Evolutionary conservation across 1,139 yeast species (phyloP), one percentile per base, ranked within the genome.

Genomic region (Suhomyces bolitotheri): DNA sequence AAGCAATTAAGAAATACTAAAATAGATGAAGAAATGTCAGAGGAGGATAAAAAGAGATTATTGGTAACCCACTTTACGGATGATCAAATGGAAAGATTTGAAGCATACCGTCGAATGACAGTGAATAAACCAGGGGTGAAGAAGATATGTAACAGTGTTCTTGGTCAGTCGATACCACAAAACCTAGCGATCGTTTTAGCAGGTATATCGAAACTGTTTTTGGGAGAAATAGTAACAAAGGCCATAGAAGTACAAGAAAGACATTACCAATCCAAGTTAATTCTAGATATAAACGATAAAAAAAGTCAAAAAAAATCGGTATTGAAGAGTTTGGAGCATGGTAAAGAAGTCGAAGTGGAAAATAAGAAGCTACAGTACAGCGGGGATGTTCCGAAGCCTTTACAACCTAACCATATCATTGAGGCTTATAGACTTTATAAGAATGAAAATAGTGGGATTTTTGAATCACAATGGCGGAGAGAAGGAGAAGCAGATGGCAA

Each of bases 41-140:
- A 69, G 31, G 74, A 68, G 41, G 90, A 82, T 34, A 72, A 77
- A 42, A 73, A 79, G 55, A 73, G 85, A 45, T 53, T 89, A 17
- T 63, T 90, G 43, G 74, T 89, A 44, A 78, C 87, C 15, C 78
- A 80, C 46, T 78, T 92, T 54, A 82, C 84, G 40, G 78, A 77
- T n/a, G 86, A 81, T 25, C 97, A 92, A 54, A 82, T 87, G 82
- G 82, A 82, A 42, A 63, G 96, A 34, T 90, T 89, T 58, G 97
- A 89, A 54, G 87, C 86, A 9, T 89, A 82, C 56, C 73, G 96
- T 46, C 71, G 97, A 47, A 84, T 95, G 38, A 83, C 88, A 22
- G 66, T 92, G 33, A 88, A 85, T 51, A 80, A 84, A 44, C 76
- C 82, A 2, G 88, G 89, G 2, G 86, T 90, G 10, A 86, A 86